These are phyloP conservation scores for Micromonas commoda DNA, from an alignment of 139 green algal species.

Conservation along the genomic window DNA sequence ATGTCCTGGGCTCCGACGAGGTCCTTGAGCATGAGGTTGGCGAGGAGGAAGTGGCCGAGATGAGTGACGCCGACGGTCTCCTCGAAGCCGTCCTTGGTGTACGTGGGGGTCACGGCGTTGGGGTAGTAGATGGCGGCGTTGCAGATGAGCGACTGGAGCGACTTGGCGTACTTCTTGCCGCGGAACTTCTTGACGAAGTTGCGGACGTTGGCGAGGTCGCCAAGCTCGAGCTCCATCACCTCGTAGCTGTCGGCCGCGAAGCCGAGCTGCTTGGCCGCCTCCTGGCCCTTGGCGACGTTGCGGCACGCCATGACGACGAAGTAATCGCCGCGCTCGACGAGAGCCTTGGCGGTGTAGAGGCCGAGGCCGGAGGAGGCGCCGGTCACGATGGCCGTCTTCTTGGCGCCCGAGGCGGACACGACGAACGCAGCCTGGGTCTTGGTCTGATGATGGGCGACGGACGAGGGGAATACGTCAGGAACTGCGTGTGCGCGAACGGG, in stretches of 20 bases:
- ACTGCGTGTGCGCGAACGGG: too few relatives aligned
- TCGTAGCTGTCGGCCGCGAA: slow-evolving; percentile 62
- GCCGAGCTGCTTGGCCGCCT: slow-evolving; percentile 37
- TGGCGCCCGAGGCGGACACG: background rate
- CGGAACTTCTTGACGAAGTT: slow-evolving; percentile 72
- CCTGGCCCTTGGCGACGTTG: slow-evolving; percentile 67
- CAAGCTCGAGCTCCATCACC: slow-evolving; percentile 77
- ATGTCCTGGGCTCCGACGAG: slow-evolving; percentile 59
- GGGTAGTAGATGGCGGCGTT: slow-evolving; percentile 91
- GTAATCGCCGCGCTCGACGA: slow-evolving; percentile 63
- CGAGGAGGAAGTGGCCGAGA: slow-evolving; percentile 88
- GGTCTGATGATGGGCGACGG: background rate
- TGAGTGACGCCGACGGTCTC: slow-evolving; percentile 72
- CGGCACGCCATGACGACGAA: slow-evolving; percentile 80
- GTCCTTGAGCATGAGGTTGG: slow-evolving; percentile 74
- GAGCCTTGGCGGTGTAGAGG: slow-evolving; percentile 65
- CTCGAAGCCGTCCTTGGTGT: slow-evolving; percentile 84
- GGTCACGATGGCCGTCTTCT: slow-evolving; percentile 64
- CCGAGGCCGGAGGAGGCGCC: slow-evolving; percentile 82
- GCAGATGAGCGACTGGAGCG: slow-evolving; percentile 74
- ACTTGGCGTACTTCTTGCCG: slow-evolving; percentile 42
- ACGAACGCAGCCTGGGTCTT: background rate
- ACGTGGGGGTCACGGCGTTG: slow-evolving; percentile 74
- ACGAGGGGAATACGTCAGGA: background rate
- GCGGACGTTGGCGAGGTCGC: slow-evolving; percentile 65